Conservation (phyloP, 192 early-diverging fungal genomes). For the Coemansia umbellata region DNA sequence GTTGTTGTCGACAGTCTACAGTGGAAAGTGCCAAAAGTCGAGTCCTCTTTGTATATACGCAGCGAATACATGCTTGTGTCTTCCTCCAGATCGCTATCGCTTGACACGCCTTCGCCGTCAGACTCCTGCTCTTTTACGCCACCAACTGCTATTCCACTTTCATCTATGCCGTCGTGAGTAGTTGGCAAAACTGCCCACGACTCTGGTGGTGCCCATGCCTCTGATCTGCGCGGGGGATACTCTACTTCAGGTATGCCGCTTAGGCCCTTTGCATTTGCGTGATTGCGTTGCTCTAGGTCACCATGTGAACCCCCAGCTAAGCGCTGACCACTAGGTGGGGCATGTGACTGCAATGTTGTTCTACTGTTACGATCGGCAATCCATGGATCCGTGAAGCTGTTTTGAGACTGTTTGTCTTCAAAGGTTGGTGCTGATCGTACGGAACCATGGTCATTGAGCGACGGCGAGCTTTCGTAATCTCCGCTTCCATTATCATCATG, state of each 20-base stretch:
- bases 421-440: slow-evolving; percentile 26
- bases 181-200: slow-evolving; percentile 67
- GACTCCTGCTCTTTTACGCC: slow-evolving; percentile 27
- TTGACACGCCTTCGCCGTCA: slow-evolving; percentile 24
- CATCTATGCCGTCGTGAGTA: slow-evolving; percentile 32
- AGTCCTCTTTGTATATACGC: slow-evolving; percentile 74
- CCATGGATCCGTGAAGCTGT: slow-evolving; percentile 50
- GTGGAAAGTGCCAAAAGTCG: slow-evolving; percentile 76
- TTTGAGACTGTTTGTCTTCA: slow-evolving; percentile 24
- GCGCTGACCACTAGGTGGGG: background rate
- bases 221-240: slow-evolving; percentile 45
- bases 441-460: slow-evolving; percentile 26
- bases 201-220: slow-evolving; percentile 64
- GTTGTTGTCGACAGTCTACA: slow-evolving; percentile 66
- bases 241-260: slow-evolving; percentile 14
- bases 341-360: slow-evolving; percentile 2
- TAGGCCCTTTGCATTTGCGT: background rate
- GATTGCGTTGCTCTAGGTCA: background rate
- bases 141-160: slow-evolving; percentile 16
- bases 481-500: slow-evolving; percentile 26
- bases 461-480: slow-evolving; percentile 23
- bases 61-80: slow-evolving; percentile 56
- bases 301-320: background rate
- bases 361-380: slow-evolving; percentile 31
- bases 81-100: slow-evolving; percentile 37